Evolutionary conservation across 75 land plant genomes (phyloP), one percentile per base, ranked within the genome.

Genomic region (Cunninghamia lanceolata): DNA sequence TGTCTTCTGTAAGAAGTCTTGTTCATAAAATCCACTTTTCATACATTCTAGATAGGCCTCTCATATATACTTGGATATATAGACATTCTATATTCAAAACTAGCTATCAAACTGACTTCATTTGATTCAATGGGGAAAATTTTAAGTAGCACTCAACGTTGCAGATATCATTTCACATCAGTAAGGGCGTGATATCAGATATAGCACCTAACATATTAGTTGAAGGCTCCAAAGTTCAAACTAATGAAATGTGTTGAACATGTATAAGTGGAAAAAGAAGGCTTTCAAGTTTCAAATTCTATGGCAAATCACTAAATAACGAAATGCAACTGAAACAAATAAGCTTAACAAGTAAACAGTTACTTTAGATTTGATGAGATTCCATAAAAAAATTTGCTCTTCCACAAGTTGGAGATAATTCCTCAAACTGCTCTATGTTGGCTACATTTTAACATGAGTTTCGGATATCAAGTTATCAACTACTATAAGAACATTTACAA

Each of bases 211-310:
- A 79, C 1, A 1, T 79, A 40, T 21, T 40, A 79, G 3, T 43
- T 79, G 13, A 79, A 79, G 47, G 32, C 30, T 80, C 47, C 82
- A 80, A 43, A 77, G 80, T 38, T 39, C 0, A 25, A 59, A 59
- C 8, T 9, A 21, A 21, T 59, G n/a, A 21, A n/a, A n/a, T n/a
- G 75, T 32, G n/a, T 16, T 42, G 28, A 10, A 59, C 16, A 52
- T 84, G 25, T 25, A 11, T 11, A 84, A 84, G 17, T 63, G 38
- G 73, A 84, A 32, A 84, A 53, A 74, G 3, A 85, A 38, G 47
- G 45, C 86, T 77, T 85, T 38, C 21, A 85, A 30, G 35, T 40
- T 81, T 38, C 30, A 85, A 43, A 34, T 81, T 80, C 47, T 17
- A 38, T 9, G 7, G 19, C 42, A 77, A 42, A 80, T 80, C 46